Conservation (phyloP, 257 asterid species). For the Lycium ferocissimum region DNA sequence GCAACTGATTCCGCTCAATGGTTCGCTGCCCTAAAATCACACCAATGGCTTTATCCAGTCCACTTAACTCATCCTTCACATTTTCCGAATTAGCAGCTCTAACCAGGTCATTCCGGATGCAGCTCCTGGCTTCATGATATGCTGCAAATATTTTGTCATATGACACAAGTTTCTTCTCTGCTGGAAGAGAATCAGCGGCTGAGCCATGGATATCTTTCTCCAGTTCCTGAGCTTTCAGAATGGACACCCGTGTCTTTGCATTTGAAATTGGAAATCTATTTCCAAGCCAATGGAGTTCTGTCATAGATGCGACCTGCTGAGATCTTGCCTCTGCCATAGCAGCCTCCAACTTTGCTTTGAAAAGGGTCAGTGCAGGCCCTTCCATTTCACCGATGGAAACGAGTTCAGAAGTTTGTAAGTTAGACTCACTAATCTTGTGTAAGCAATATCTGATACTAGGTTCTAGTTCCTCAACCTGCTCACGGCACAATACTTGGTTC, state of each 20-base stretch:
- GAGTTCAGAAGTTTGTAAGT: conserved; percentile 82
- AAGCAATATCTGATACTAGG: conserved; percentile 87
- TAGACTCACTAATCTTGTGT: conserved; percentile 92
- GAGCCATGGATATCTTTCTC: conserved; percentile 89
- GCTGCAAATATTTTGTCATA: conserved; percentile 96
- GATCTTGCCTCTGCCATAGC: conserved; percentile 98
- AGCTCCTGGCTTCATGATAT: conserved; percentile 86
- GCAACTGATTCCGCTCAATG: conserved; percentile 89
- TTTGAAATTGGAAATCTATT: conserved; percentile 85
- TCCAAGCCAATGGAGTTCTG: conserved; percentile 94
- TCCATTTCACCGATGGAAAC: conserved; percentile 88
- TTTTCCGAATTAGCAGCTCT: conserved; percentile 86
- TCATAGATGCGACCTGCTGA: conserved; percentile 98
- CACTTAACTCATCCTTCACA: conserved; percentile 90
- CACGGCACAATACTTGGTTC: conserved; percentile 89
- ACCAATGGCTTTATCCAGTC: conserved; percentile 96
- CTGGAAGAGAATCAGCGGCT: conserved; percentile 72
- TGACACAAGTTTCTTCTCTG: conserved; percentile 75
- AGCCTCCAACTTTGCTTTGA: conserved; percentile 98
- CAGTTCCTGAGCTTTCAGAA: conserved; percentile 95
- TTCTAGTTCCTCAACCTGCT: conserved; percentile 94
- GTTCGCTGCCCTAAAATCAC: conserved; percentile 89
- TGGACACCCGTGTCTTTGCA: conserved; percentile 90
- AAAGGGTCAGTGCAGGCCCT: conserved; percentile 93
- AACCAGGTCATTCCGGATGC: conserved; percentile 88